Evolutionary conservation across 169 alveolate genomes (phyloP).

Genomic region (Plasmodium reichenowi): DNA sequence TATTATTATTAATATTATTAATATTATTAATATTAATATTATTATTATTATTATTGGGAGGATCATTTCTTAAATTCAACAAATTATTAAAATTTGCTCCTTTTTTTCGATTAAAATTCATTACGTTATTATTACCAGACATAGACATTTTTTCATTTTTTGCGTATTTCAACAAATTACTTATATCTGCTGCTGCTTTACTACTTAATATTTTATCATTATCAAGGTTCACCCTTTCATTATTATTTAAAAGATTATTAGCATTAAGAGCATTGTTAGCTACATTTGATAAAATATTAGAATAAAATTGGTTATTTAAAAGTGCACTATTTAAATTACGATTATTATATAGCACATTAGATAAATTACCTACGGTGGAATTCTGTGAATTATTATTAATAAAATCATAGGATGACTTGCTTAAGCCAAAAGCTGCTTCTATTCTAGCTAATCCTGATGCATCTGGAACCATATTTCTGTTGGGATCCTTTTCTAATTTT

Average conservation of each 20-base stretch:
- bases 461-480: conserved; percentile 88
- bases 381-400: conserved; percentile 73
- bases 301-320: conserved; percentile 83
- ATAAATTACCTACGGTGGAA: conserved; percentile 85
- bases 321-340: conserved; percentile 87
- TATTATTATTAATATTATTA: not conserved
- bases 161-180: conserved; percentile 32
- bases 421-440: conserved; percentile 89
- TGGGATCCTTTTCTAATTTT: conserved; percentile 89
- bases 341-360: conserved; percentile 84
- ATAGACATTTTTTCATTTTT: conserved; percentile 35
- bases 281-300: conserved; percentile 83
- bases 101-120: conserved; percentile 21
- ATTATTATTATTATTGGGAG: not conserved
- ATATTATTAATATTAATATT: not conserved
- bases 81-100: conserved; percentile 3
- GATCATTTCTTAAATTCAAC: conserved; percentile 25
- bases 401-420: conserved; percentile 81
- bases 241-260: not conserved
- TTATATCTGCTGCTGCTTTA: conserved; percentile 33
- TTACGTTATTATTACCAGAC: conserved; percentile 23
- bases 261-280: conserved; percentile 79
- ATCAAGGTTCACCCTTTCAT: conserved; percentile 16
- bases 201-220: conserved; percentile 30
- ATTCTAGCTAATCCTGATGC: conserved; percentile 90